A percentile compares a stretch with the other conserved stretches of the same genome.
phyloP scores from a whole-genome alignment of 768 basidiomycete genomes.

The Phlebiopsis gigantea region DNA sequence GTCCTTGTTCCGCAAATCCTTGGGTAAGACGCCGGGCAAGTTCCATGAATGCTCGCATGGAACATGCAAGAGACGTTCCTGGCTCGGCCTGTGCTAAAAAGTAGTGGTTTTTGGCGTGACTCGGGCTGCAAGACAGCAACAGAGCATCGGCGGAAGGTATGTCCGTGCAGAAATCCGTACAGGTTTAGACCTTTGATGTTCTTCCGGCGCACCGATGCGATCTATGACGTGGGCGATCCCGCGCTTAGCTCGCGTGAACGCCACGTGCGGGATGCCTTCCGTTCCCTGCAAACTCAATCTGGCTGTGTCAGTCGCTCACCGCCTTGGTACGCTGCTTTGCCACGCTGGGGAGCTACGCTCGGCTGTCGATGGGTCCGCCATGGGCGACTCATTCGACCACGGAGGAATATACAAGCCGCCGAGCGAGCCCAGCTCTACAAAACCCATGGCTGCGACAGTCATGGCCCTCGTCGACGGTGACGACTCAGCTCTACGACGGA shows the following conservation, averaged over 20 bases:
- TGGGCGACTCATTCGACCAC: constrained; percentile 3
- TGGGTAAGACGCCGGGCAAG: neutral
- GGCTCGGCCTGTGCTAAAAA: neutral
- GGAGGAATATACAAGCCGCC: constrained; percentile 11
- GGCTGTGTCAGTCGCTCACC: constrained; percentile 13
- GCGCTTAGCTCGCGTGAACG: constrained; percentile 11
- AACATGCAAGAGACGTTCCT: neutral
- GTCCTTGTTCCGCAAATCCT: neutral
- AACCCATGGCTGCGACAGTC: constrained; percentile 5
- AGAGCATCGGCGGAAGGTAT: constrained; percentile 7
- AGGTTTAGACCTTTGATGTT: constrained; percentile 12
- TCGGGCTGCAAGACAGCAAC: neutral
- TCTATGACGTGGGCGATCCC: constrained; percentile 6
- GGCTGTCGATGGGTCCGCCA: constrained; percentile 7
- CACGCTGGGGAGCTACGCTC: constrained; percentile 3
- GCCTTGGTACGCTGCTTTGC: constrained; percentile 14
- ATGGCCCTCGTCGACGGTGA: constrained; percentile 5
- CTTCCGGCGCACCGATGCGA: constrained; percentile 4
- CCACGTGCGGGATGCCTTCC: constrained; percentile 6
- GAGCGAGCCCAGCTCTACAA: constrained; percentile 6
- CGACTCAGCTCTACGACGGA: constrained; percentile 8
- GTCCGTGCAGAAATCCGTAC: constrained; percentile 11
- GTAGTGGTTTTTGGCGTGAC: neutral
- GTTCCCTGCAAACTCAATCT: constrained; percentile 10
- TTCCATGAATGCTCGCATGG: neutral